Evolutionary conservation across 2,329 filamentous ascomycete species (phyloP).

Genomic region (Fusarium albidum): DNA sequence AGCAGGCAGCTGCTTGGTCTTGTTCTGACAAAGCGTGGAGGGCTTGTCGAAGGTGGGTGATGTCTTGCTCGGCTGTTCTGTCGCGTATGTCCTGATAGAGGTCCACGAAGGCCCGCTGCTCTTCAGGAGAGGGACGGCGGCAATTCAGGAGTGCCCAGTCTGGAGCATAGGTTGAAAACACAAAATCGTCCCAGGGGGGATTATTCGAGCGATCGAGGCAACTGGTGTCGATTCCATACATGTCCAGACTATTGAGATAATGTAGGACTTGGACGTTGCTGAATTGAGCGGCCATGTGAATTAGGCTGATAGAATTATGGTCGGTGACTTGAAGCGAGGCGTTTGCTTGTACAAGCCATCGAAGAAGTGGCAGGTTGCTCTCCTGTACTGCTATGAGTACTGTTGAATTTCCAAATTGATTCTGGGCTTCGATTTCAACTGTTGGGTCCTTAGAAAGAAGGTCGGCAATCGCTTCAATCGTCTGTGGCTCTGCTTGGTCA

Average conservation of each 20-base stretch:
- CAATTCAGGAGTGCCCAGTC: rapidly evolving
- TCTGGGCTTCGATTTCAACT: background rate
- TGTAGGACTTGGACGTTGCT: background rate
- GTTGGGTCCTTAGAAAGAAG: background rate
- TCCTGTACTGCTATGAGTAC: rapidly evolving
- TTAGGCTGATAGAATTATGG: rapidly evolving
- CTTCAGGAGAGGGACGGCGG: background rate
- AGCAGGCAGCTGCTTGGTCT: background rate
- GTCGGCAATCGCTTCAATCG: background rate
- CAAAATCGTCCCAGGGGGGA: background rate
- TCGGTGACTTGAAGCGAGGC: background rate
- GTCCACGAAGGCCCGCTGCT: background rate
- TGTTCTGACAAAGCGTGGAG: background rate
- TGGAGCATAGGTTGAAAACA: background rate
- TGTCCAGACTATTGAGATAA: background rate
- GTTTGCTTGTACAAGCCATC: background rate
- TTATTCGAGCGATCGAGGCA: background rate
- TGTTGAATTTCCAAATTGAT: background rate
- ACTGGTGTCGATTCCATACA: background rate
- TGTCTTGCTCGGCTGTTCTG: background rate
- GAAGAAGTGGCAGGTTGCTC: background rate
- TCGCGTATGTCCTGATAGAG: background rate
- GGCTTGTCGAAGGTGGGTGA: background rate
- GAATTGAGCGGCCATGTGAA: background rate
- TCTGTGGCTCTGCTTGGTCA: background rate